phyloP scores from a whole-genome alignment of 768 basidiomycete genomes.

The Boletus rubescentipes region DNA sequence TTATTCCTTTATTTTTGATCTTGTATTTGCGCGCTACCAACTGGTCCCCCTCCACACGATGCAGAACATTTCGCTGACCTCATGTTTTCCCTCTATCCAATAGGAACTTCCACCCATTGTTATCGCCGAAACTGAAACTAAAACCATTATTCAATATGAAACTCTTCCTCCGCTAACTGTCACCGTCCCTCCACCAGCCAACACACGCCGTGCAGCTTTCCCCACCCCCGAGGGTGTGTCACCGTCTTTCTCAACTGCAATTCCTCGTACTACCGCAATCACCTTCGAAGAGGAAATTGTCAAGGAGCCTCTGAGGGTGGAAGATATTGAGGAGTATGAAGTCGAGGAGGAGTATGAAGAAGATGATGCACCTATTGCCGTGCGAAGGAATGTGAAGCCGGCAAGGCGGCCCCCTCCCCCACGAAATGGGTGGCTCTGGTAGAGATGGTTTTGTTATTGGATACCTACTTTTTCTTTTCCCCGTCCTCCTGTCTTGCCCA shows the following conservation, averaged over 20 bases:
- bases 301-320: slow-evolving; percentile 33
- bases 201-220: slow-evolving; percentile 70
- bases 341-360: slow-evolving; percentile 42
- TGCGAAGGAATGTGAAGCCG: slow-evolving; percentile 43
- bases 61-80: slow-evolving; percentile 36
- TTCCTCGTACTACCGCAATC: slow-evolving; percentile 73
- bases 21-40: slow-evolving; percentile 29
- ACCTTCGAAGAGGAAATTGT: slow-evolving; percentile 59
- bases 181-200: slow-evolving; percentile 73
- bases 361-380: slow-evolving; percentile 40
- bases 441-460: slow-evolving; percentile 27
- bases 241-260: slow-evolving; percentile 55
- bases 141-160: slow-evolving; percentile 55
- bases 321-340: slow-evolving; percentile 40
- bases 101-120: slow-evolving; percentile 45
- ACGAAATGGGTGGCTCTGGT: slow-evolving; percentile 58
- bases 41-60: slow-evolving; percentile 38
- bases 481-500: slow-evolving; percentile 14
- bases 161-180: slow-evolving; percentile 58
- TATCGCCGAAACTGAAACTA: slow-evolving; percentile 56
- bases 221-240: slow-evolving; percentile 67
- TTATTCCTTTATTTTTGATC: slow-evolving; percentile 26
- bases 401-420: slow-evolving; percentile 51
- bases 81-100: slow-evolving; percentile 18
- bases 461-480: slow-evolving; percentile 37